Evolutionary conservation across 1,139 yeast species (phyloP).

Genomic region (Debaryomyces robertsiae): DNA sequence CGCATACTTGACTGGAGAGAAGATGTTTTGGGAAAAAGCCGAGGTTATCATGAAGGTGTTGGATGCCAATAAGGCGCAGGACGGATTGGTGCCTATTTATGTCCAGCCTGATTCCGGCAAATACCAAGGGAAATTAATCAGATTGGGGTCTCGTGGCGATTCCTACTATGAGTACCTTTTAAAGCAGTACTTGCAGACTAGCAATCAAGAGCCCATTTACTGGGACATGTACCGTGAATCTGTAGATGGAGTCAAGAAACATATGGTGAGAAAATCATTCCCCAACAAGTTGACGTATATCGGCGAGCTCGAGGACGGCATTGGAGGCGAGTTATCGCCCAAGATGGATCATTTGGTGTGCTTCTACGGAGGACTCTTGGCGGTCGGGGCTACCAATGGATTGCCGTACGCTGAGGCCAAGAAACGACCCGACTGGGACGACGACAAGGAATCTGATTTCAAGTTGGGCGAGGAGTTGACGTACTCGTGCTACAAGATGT

Average conservation of each 20-base stretch:
- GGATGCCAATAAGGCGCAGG: conserved; percentile 57
- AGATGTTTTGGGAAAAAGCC: conserved; percentile 73
- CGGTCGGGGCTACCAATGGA: conserved; percentile 86
- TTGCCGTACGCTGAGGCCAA: conserved; percentile 46
- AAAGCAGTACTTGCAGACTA: conserved; percentile 84
- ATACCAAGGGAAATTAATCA: conserved; percentile 63
- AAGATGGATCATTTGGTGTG: conserved; percentile 96
- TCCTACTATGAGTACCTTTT: conserved; percentile 89
- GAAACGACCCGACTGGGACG: conserved; percentile 38
- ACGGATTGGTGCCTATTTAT: conserved; percentile 82
- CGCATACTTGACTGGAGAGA: conserved; percentile 77
- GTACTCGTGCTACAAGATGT: conserved; percentile 82
- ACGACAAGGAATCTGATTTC: conserved; percentile 53
- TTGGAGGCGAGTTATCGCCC: conserved; percentile 58
- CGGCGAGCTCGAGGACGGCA: conserved; percentile 78
- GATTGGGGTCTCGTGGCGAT: conserved; percentile 91
- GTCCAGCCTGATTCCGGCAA: conserved; percentile 75
- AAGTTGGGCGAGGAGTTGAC: conserved; percentile 74
- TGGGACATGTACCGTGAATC: conserved; percentile 77
- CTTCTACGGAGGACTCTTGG: conserved; percentile 87
- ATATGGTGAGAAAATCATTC: conserved; percentile 59
- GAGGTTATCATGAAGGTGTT: conserved; percentile 72
- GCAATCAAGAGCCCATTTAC: conserved; percentile 60
- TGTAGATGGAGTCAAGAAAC: conserved; percentile 67
- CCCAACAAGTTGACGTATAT: conserved; percentile 70